phyloP scores from a whole-genome alignment of 768 basidiomycete genomes.

The Boletus barrowsii region DNA sequence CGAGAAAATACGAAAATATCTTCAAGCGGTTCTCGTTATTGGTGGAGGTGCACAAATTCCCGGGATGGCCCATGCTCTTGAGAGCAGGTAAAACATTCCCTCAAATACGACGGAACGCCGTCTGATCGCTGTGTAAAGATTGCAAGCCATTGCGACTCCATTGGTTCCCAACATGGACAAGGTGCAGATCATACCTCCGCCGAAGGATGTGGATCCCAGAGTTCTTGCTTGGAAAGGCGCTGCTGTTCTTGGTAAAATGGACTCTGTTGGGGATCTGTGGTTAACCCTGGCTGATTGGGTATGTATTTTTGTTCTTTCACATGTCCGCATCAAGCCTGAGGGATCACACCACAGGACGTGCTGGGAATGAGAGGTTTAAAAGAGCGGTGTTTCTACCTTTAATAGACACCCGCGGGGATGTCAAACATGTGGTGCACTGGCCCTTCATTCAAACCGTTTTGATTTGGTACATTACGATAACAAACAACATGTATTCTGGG shows the following conservation, averaged over 20 bases:
- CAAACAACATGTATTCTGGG: slow-evolving; percentile 1
- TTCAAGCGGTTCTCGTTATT: slow-evolving; percentile 82
- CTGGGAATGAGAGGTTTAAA: slow-evolving; percentile 79
- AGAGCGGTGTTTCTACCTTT: slow-evolving; percentile 80
- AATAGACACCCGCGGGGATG: slow-evolving; percentile 12
- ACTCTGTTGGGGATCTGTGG: slow-evolving; percentile 88
- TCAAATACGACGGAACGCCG: background rate
- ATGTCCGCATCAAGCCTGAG: slow-evolving; percentile 4
- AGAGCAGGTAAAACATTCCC: slow-evolving; percentile 62
- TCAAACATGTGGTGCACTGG: background rate
- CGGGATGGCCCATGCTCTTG: slow-evolving; percentile 81
- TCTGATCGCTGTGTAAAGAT: slow-evolving; percentile 28
- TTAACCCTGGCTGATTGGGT: slow-evolving; percentile 87
- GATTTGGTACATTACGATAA: slow-evolving; percentile 17
- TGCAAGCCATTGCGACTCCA: slow-evolving; percentile 83
- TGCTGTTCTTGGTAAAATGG: slow-evolving; percentile 88
- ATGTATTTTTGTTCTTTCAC: slow-evolving; percentile 21
- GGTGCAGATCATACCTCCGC: slow-evolving; percentile 90
- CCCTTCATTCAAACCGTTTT: background rate
- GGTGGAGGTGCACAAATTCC: slow-evolving; percentile 81
- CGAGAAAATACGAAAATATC: slow-evolving; percentile 86
- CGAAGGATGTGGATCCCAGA: slow-evolving; percentile 87
- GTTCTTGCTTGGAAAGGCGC: slow-evolving; percentile 96
- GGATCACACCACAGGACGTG: slow-evolving; percentile 48
- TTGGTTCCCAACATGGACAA: slow-evolving; percentile 82